phyloP scores from a whole-genome alignment of 2,329 filamentous ascomycete genomes.

The Ceratocystis huliohia region DNA sequence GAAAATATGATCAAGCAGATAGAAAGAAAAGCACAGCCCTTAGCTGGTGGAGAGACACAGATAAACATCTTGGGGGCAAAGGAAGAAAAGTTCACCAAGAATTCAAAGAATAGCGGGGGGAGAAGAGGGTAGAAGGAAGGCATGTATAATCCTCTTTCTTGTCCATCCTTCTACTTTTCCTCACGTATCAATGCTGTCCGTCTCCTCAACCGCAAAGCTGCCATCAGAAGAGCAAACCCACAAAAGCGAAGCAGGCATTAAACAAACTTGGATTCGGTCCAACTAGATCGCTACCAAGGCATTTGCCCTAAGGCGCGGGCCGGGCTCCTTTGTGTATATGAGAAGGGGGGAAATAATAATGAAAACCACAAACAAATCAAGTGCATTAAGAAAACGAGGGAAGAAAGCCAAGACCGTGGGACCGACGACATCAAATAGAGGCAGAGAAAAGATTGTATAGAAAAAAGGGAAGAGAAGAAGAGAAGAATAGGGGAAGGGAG shows the following conservation, averaged over 20 bases:
- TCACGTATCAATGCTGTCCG: background rate
- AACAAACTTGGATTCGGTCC: conserved; percentile 1
- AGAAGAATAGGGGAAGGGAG: conserved; percentile 17
- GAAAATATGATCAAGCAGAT: conserved; percentile 3
- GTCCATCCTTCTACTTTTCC: background rate
- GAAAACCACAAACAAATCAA: conserved; percentile 12
- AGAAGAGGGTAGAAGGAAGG: background rate
- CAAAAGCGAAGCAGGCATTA: conserved; percentile 7
- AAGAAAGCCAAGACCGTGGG: conserved; percentile 15
- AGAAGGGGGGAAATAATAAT: background rate
- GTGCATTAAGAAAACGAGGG: conserved; percentile 19
- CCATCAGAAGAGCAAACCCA: background rate
- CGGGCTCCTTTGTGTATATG: background rate
- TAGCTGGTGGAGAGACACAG: too few relatives aligned
- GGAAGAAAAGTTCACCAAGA: too few relatives aligned
- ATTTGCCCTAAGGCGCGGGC: background rate
- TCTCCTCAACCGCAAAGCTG: too few relatives aligned
- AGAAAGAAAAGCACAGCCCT: background rate
- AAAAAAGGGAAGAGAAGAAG: conserved; percentile 1
- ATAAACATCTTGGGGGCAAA: too few relatives aligned
- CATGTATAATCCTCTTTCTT: background rate
- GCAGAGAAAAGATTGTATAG: conserved; percentile 21
- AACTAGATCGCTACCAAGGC: background rate
- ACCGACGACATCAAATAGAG: conserved; percentile 14
- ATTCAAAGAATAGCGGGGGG: too few relatives aligned